Evolutionary conservation across 805 yeast species (phyloP).

Genomic region (Ogataea trehaloabstinens): DNA sequence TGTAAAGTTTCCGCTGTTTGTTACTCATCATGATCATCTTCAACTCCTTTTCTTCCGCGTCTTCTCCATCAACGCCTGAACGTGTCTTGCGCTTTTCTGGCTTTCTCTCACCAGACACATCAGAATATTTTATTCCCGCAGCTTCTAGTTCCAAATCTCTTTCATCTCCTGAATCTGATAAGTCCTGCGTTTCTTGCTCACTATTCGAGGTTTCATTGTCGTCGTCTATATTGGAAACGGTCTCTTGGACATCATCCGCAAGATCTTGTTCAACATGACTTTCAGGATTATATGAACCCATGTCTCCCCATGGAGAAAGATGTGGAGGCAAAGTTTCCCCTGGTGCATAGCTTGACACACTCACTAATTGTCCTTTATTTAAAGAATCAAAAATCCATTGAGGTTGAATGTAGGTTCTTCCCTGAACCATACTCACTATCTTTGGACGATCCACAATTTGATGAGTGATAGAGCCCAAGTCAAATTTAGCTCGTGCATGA

Average conservation of each 20-base stretch:
- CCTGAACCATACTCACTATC: conserved; percentile 71
- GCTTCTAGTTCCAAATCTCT: conserved; percentile 90
- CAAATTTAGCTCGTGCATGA: conserved; percentile 49
- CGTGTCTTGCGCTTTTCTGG: conserved; percentile 35
- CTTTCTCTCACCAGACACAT: conserved; percentile 36
- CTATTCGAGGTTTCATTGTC: conserved; percentile 52
- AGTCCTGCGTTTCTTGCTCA: conserved; percentile 36
- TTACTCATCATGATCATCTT: conserved; percentile 97
- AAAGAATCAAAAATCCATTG: conserved; percentile 96
- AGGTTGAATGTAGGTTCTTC: conserved; percentile 93
- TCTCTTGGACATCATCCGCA: conserved; percentile 48
- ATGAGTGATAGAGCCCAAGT: conserved; percentile 76
- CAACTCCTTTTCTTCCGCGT: conserved; percentile 77
- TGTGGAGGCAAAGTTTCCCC: conserved; percentile 97
- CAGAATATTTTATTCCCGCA: conserved; percentile 77
- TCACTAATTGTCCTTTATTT: conserved; percentile 70
- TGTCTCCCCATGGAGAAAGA: conserved; percentile 98
- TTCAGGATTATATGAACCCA: conserved; percentile 84
- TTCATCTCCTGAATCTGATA: conserved; percentile 48
- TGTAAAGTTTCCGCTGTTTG: conserved; percentile 90
- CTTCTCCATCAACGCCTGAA: conserved; percentile 52
- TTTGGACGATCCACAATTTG: conserved; percentile 94
- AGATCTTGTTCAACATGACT: conserved; percentile 45
- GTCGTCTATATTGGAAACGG: conserved; percentile 50
- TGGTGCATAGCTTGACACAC: conserved; percentile 83